phyloP scores from a whole-genome alignment of 495 filamentous ascomycete genomes.

The Physcia stellaris region DNA sequence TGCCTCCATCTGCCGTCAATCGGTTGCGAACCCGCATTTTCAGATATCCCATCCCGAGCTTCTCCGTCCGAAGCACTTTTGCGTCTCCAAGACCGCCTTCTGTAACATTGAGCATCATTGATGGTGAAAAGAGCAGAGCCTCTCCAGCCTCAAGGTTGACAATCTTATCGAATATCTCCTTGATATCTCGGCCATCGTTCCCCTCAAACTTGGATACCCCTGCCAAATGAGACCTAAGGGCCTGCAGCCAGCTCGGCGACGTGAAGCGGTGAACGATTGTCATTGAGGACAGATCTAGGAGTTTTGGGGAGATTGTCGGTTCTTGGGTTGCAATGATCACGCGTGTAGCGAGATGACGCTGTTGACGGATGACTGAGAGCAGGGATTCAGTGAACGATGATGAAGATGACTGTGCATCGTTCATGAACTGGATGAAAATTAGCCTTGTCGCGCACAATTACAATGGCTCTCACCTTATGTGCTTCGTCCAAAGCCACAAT shows the following conservation, averaged over 20 bases:
- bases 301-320: conserved; percentile 53
- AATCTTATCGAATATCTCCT: conserved; percentile 40
- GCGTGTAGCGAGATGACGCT: conserved; percentile 53
- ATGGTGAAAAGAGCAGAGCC: conserved; percentile 52
- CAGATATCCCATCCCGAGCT: conserved; percentile 31
- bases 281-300: conserved; percentile 59
- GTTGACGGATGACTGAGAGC: conserved; percentile 49
- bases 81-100: neutral
- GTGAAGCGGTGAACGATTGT: conserved; percentile 66
- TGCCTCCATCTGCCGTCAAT: conserved; percentile 42
- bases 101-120: conserved; percentile 33
- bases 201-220: conserved; percentile 22
- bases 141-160: conserved; percentile 47
- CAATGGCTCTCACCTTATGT: conserved; percentile 28
- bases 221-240: conserved; percentile 50
- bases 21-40: conserved; percentile 40
- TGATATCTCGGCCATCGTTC: conserved; percentile 11
- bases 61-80: conserved; percentile 13
- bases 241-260: conserved; percentile 51
- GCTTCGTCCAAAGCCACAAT: conserved; percentile 44
- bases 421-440: conserved; percentile 31
- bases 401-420: conserved; percentile 25
- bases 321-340: conserved; percentile 69
- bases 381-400: conserved; percentile 45
- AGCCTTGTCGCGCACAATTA: neutral